phyloP scores from a whole-genome alignment of 2,329 filamentous ascomycete species.

The Davidsoniella neocaledoniae region DNA sequence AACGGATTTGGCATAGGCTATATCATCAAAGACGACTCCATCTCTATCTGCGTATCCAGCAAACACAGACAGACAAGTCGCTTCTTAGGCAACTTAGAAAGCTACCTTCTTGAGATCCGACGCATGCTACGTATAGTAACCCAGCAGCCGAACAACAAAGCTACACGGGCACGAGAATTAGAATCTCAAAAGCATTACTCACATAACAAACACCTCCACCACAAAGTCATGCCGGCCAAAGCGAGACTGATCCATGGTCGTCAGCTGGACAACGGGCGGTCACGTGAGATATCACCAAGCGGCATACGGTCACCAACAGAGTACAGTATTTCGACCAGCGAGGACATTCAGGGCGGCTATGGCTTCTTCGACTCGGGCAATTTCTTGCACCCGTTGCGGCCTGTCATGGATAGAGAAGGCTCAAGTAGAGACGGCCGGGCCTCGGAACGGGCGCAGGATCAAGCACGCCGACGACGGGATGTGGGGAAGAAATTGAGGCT shows the following conservation, averaged over 20 bases:
- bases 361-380: conserved; percentile 96
- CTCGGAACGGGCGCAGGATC: conserved; percentile 42
- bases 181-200: conserved; percentile 18
- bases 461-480: conserved; percentile 42
- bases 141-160: conserved; percentile 25
- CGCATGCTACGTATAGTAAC: conserved; percentile 60
- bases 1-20: conserved; percentile 97
- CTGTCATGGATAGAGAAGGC: conserved; percentile 39
- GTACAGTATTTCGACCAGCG: conserved; percentile 56
- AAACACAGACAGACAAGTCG: conserved; percentile 89
- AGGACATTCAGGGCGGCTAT: conserved; percentile 82
- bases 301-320: conserved; percentile 43
- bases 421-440: conserved; percentile 35
- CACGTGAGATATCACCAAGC: conserved; percentile 23
- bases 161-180: conserved; percentile 36
- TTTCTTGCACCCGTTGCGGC: conserved; percentile 60
- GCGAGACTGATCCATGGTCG: conserved; percentile 42
- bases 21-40: conserved; percentile 79
- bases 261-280: conserved; percentile 32
- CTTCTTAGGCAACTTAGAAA: conserved; percentile 77
- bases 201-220: not conserved
- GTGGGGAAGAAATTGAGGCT: conserved; percentile 59
- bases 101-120: conserved; percentile 78
- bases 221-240: conserved; percentile 25
- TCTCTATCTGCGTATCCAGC: conserved; percentile 73